Evolutionary conservation across 108 stramenopile genomes (phyloP), one percentile per base, ranked within the genome.

Genomic region (Cylindrotheca closterium): DNA sequence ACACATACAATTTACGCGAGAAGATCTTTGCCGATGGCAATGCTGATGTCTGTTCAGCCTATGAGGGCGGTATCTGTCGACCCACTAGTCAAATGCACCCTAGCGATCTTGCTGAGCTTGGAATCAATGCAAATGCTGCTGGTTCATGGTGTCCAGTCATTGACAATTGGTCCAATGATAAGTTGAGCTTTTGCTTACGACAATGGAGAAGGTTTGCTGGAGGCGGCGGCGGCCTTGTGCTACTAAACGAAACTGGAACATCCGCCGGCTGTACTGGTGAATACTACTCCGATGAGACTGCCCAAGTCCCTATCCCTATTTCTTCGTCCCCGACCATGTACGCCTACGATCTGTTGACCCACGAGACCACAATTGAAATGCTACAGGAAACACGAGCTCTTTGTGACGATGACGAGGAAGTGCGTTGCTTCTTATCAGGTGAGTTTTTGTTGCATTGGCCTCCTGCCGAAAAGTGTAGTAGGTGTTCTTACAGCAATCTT

Each of bases 371-470:
- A 2, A 30, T 75, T 4, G 60, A 67, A 33, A 54, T 80, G 59
- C 55, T 80, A 12, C 49, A 75, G 18, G 65, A 75, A 47, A 80
- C 79, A 21, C 64, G 79, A n/a, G 63, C 51, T 21, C 27, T 69
- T 46, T 80, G 79, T 58, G 79, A 80, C 50, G 63, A 79, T 15
- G 49, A 75, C 50, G 27, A 25, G 18, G 60, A 68, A 15, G 26
- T 75, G 24, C 79, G 68, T 57, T 80, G 79, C 60, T 80, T 68
- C 65, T 47, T 80, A 42, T 63, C 74, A 1, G 78, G 78, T 30
- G 63, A 58, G 51, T 54, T n/a, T n/a, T n/a, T n/a, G n/a, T n/a
- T n/a, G n/a, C n/a, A n/a, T n/a, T n/a, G n/a, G n/a, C n/a, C n/a
- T n/a, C n/a, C n/a, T n/a, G n/a, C n/a, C n/a, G n/a, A n/a, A n/a